These are phyloP conservation scores for Tothia fuscella DNA, from an alignment of 2,329 filamentous ascomycete genomes.

Conservation along the genomic window DNA sequence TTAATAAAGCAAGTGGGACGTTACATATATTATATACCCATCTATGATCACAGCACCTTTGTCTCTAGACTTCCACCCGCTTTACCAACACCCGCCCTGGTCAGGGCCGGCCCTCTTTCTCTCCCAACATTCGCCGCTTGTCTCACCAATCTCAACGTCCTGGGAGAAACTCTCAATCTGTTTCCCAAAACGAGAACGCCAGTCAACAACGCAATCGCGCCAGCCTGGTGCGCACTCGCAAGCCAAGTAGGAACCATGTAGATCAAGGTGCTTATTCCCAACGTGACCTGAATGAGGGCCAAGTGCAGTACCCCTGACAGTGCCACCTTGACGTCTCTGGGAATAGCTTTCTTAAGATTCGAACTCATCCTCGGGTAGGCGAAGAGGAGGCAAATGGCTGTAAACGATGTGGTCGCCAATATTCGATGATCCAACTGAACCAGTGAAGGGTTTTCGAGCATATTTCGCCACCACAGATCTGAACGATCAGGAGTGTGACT, in stretches of 20 bases:
- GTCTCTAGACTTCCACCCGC: background rate
- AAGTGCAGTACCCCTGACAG: slow-evolving; percentile 73
- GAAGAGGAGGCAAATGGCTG: slow-evolving; percentile 64
- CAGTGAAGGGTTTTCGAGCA: slow-evolving; percentile 90
- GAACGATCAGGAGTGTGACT: slow-evolving; percentile 62
- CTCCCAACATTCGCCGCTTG: too few species aligned
- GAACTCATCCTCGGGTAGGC: slow-evolving; percentile 61
- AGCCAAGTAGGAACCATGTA: slow-evolving; percentile 86
- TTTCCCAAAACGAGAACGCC: slow-evolving; percentile 70
- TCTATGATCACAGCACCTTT: too few species aligned
- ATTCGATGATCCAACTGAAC: slow-evolving; percentile 95
- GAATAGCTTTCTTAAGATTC: slow-evolving; percentile 38
- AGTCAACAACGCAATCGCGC: slow-evolving; percentile 72
- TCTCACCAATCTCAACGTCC: slow-evolving; percentile 46
- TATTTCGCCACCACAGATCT: slow-evolving; percentile 93
- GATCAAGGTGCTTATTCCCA: slow-evolving; percentile 83
- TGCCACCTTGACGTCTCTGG: background rate
- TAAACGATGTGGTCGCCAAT: slow-evolving; percentile 80
- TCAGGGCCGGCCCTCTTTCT: background rate
- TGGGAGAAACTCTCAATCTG: slow-evolving; percentile 60
- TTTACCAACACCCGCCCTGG: slow-evolving; percentile 1
- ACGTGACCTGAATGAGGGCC: slow-evolving; percentile 64
- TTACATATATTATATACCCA: too few species aligned
- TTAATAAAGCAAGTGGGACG: too few species aligned
- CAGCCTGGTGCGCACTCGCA: slow-evolving; percentile 86